Percentiles rank a stretch among this genome's conserved stretches.
Conservation (phyloP, 176 grass and related monocot species). For the Zea mays region DNA sequence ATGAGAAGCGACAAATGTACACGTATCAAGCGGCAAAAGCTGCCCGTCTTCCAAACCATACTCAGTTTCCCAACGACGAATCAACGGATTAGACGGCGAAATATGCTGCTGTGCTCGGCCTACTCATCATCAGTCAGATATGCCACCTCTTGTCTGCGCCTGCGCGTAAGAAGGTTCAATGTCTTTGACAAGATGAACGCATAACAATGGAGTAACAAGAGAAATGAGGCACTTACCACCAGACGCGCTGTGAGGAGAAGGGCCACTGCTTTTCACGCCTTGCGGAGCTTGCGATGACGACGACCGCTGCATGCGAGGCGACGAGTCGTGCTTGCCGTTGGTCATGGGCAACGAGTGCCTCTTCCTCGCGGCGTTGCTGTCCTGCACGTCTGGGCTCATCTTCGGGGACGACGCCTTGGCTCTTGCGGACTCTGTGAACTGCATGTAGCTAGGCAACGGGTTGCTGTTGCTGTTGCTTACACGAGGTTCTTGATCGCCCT, state of each 20-base stretch:
- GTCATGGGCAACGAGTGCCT: slow-evolving; percentile 84
- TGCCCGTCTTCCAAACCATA: slow-evolving; percentile 34
- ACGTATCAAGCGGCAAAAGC: slow-evolving; percentile 45
- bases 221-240: slow-evolving; percentile 58
- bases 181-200: neutral
- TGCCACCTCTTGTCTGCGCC: slow-evolving; percentile 73
- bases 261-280: slow-evolving; percentile 54
- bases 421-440: slow-evolving; percentile 88
- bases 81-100: slow-evolving; percentile 29
- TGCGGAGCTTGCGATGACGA: slow-evolving; percentile 63
- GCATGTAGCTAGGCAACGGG: slow-evolving; percentile 91
- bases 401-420: slow-evolving; percentile 87
- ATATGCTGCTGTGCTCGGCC: neutral
- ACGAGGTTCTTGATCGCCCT: slow-evolving; percentile 63
- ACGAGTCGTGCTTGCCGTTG: slow-evolving; percentile 59
- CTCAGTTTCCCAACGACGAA: slow-evolving; percentile 41
- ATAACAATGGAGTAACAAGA: neutral
- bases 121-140: slow-evolving; percentile 47
- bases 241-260: slow-evolving; percentile 56
- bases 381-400: slow-evolving; percentile 74
- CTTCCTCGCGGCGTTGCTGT: slow-evolving; percentile 64
- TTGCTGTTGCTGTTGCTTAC: slow-evolving; percentile 82
- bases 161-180: slow-evolving; percentile 28
- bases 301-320: slow-evolving; percentile 89
- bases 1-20: slow-evolving; percentile 52